Percentiles rank a stretch among this genome's conserved stretches.
phyloP scores from a whole-genome alignment of 192 early-diverging fungal genomes.

The Coemansia sp. region DNA sequence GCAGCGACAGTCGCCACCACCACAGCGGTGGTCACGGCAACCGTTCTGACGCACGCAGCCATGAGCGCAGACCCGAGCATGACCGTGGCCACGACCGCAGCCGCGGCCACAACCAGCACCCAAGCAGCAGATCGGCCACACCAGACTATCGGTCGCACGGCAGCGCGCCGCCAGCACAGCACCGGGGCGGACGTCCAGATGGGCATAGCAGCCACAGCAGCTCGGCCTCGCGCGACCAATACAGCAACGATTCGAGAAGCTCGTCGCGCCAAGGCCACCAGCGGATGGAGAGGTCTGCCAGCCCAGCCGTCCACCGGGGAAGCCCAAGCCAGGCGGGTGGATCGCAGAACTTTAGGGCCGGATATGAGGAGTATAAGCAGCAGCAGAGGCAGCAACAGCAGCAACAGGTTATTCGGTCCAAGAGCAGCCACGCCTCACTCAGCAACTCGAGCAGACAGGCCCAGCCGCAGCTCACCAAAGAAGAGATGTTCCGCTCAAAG shows the following conservation, averaged over 20 bases:
- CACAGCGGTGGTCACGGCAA: background rate
- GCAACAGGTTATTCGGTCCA: slow-evolving; percentile 22
- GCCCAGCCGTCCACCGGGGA: slow-evolving; percentile 12
- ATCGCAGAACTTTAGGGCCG: slow-evolving; percentile 33
- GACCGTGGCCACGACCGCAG: slow-evolving; percentile 11
- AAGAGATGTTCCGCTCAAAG: slow-evolving; percentile 49
- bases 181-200: slow-evolving; percentile 3
- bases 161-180: slow-evolving; percentile 6
- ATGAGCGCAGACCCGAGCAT: background rate
- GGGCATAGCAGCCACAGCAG: slow-evolving; percentile 17
- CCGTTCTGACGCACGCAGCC: background rate
- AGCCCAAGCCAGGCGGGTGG: slow-evolving; percentile 9
- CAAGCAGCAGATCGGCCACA: slow-evolving; percentile 13
- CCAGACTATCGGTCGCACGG: slow-evolving; percentile 19
- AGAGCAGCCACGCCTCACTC: slow-evolving; percentile 20
- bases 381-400: slow-evolving; percentile 30
- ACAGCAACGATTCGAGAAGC: background rate
- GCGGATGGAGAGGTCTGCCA: slow-evolving; percentile 15
- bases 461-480: slow-evolving; percentile 30
- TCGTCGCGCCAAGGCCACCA: background rate
- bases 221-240: slow-evolving; percentile 17
- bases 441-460: background rate
- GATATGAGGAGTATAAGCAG: slow-evolving; percentile 45
- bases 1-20: background rate
- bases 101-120: slow-evolving; percentile 13